Percentiles rank a stretch among this genome's conserved stretches.
These are phyloP conservation scores for Lycium barbarum DNA, from an alignment of 257 asterid genomes.

Conservation along the genomic window DNA sequence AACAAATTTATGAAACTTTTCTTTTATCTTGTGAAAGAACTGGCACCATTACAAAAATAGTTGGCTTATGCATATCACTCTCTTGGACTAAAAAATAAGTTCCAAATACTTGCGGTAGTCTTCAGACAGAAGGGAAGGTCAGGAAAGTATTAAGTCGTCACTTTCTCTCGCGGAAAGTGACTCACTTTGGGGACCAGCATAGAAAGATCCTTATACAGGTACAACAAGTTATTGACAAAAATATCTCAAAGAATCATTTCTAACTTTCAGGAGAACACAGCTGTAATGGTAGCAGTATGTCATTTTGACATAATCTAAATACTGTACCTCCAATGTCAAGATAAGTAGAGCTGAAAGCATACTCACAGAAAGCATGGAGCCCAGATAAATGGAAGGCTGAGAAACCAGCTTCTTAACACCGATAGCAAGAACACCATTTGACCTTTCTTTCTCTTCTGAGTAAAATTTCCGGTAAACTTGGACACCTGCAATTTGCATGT, in stretches of 20 bases:
- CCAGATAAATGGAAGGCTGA: conserved; percentile 54
- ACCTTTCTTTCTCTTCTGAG: conserved; percentile 77
- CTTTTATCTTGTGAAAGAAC: background rate
- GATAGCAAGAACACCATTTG: conserved; percentile 81
- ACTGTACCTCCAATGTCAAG: background rate
- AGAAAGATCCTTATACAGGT: background rate
- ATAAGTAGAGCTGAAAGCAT: conserved; percentile 28
- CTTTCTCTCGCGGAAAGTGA: background rate
- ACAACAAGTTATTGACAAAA: background rate
- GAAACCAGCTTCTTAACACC: conserved; percentile 48
- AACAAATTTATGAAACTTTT: background rate
- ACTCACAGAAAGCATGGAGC: conserved; percentile 71
- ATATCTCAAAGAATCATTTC: background rate
- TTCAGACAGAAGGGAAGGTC: background rate
- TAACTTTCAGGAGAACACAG: conserved; percentile 18
- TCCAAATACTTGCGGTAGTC: background rate
- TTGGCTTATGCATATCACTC: background rate
- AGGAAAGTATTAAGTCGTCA: background rate
- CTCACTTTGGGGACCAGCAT: background rate
- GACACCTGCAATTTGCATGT: conserved; percentile 61
- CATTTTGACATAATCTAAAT: background rate
- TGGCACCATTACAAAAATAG: background rate
- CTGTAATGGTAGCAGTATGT: background rate
- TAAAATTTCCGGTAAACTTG: conserved; percentile 78
- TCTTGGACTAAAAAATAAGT: background rate